Evolutionary conservation across 176 grass and related monocot species (phyloP).

Genomic region (Musa itinerans): DNA sequence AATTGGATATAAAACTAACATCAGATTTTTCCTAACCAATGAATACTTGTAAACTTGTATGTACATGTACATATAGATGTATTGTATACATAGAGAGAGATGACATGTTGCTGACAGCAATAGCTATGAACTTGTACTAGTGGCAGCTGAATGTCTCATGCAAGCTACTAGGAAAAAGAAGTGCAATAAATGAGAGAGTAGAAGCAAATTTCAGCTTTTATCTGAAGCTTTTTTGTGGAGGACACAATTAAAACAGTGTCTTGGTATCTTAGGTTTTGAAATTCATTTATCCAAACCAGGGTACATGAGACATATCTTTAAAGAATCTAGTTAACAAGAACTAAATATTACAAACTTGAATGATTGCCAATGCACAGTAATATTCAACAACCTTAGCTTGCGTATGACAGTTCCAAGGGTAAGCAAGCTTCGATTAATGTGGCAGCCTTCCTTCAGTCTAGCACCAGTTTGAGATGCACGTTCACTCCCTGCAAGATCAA

Average conservation of each 20-base stretch:
- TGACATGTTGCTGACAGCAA: too few species aligned
- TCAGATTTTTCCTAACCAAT: too few species aligned
- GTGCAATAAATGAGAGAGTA: slow-evolving; percentile 7
- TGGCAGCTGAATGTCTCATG: not conserved
- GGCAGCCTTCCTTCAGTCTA: slow-evolving; percentile 88
- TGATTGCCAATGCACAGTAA: slow-evolving; percentile 8
- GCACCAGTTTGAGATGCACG: slow-evolving; percentile 72
- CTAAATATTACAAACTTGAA: not conserved
- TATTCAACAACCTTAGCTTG: slow-evolving; percentile 60
- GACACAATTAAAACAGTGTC: too few species aligned
- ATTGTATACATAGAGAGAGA: too few species aligned
- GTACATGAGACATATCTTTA: too few species aligned
- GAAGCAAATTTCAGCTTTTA: not conserved
- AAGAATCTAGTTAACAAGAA: not conserved
- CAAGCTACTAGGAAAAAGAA: not conserved
- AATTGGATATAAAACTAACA: too few species aligned
- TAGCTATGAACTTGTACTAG: too few species aligned
- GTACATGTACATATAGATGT: too few species aligned
- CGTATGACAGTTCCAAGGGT: slow-evolving; percentile 92
- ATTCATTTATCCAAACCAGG: too few species aligned
- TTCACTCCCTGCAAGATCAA: slow-evolving; percentile 91
- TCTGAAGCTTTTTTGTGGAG: too few species aligned
- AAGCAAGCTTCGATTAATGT: slow-evolving; percentile 91
- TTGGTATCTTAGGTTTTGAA: too few species aligned
- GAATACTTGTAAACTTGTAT: too few species aligned